These are phyloP conservation scores for Xylariaceae sp. DNA, from an alignment of 2,329 filamentous ascomycete species.

Conservation along the genomic window DNA sequence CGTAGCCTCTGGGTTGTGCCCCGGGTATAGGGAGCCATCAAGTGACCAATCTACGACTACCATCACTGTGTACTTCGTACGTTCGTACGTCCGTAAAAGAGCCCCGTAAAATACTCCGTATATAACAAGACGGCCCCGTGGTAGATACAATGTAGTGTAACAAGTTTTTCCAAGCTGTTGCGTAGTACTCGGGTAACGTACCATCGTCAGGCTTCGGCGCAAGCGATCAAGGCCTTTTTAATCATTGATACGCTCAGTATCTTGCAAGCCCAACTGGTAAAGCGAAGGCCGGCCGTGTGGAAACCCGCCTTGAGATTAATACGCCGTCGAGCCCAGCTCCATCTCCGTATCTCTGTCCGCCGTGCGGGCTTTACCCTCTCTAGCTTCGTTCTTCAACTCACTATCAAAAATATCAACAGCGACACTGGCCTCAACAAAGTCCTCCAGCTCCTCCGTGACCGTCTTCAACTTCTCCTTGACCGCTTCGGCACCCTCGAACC, in stretches of 20 bases:
- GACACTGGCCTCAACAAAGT: slow-evolving; percentile 86
- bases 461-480: slow-evolving; percentile 97
- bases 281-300: not conserved
- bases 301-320: slow-evolving; percentile 5
- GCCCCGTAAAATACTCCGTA: no score
- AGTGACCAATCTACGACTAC: no score
- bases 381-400: slow-evolving; percentile 50
- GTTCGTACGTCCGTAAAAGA: no score
- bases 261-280: not conserved
- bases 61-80: no score
- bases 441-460: slow-evolving; percentile 91
- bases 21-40: no score
- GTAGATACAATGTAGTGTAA: no score
- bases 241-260: not conserved
- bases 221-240: not conserved
- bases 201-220: no score
- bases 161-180: no score
- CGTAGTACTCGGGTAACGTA: no score
- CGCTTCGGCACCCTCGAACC: slow-evolving; percentile 77
- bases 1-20: no score
- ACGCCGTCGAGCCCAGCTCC: slow-evolving; percentile 1
- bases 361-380: slow-evolving; percentile 35
- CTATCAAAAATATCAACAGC: slow-evolving; percentile 72
- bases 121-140: no score
- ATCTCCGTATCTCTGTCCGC: slow-evolving; percentile 11